Percentiles rank a stretch among this genome's conserved stretches.
phyloP scores from a whole-genome alignment of 2,329 filamentous ascomycete species.

The Colletotrichum spaethianum region DNA sequence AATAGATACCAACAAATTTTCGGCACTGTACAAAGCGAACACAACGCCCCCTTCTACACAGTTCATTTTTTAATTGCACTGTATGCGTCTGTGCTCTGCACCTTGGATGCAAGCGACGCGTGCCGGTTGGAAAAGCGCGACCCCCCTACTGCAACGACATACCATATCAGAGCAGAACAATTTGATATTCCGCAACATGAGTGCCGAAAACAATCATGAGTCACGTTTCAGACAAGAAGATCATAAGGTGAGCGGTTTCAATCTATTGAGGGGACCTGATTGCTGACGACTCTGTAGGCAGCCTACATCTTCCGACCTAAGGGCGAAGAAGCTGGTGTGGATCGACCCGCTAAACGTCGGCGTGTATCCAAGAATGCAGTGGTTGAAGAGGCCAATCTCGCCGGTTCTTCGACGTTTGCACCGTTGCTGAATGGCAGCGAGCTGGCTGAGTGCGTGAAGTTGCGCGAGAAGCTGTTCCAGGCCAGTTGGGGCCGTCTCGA shows the following conservation, averaged over 20 bases:
- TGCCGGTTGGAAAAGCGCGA: constrained; percentile 29
- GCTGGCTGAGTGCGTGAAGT: constrained; percentile 59
- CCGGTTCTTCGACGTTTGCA: constrained; percentile 57
- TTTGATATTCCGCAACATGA: constrained; percentile 16
- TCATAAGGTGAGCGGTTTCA: constrained; percentile 55
- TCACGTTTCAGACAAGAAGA: constrained; percentile 53
- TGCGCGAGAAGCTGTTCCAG: constrained; percentile 73
- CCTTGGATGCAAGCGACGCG: constrained; percentile 15
- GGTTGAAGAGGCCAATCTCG: constrained; percentile 28
- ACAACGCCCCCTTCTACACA: accelerated
- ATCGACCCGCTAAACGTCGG: constrained; percentile 69
- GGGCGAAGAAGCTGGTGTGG: constrained; percentile 49
- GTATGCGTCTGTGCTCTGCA: constrained; percentile 18
- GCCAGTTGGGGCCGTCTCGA: constrained; percentile 77
- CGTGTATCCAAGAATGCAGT: constrained; percentile 62
- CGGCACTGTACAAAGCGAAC: neutral
- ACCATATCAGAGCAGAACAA: neutral
- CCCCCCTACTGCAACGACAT: constrained; percentile 7
- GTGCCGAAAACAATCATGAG: constrained; percentile 1
- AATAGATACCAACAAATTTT: neutral
- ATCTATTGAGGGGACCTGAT: neutral
- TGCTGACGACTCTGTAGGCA: constrained; percentile 58
- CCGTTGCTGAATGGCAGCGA: constrained; percentile 70
- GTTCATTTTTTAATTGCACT: neutral
- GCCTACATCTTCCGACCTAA: constrained; percentile 74